phyloP scores from a whole-genome alignment of 192 early-diverging fungal species.

The Backusella tarrabulga region DNA sequence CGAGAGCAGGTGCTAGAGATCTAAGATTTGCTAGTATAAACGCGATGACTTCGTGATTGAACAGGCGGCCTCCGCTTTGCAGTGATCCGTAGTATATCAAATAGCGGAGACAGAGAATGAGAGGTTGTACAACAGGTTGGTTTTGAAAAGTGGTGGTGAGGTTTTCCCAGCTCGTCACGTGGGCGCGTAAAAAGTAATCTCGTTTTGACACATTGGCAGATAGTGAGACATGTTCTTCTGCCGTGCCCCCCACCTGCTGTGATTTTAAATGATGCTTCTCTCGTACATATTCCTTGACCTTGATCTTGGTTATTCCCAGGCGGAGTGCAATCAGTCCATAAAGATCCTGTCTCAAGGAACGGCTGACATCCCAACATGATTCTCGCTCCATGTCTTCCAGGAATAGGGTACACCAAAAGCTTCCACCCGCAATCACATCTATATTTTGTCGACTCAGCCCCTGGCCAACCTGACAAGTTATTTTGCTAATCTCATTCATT shows the following conservation, averaged over 20 bases:
- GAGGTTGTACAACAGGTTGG: constrained; percentile 18
- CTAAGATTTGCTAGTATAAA: constrained; percentile 41
- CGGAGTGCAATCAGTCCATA: constrained; percentile 34
- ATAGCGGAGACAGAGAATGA: constrained; percentile 43
- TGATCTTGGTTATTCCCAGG: background rate
- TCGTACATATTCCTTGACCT: constrained; percentile 42
- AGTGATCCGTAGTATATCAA: constrained; percentile 33
- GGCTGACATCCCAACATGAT: constrained; percentile 39
- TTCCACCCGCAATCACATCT: constrained; percentile 36
- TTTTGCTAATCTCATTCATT: background rate
- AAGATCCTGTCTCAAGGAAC: constrained; percentile 40
- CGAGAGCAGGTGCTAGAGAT: constrained; percentile 11
- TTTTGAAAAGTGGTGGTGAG: constrained; percentile 12
- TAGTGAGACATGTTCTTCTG: background rate
- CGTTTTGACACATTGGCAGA: background rate
- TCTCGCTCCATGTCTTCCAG: constrained; percentile 45
- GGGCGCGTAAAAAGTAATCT: background rate
- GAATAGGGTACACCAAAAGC: constrained; percentile 49
- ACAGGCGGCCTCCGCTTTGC: background rate
- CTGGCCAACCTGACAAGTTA: background rate
- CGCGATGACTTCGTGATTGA: constrained; percentile 48
- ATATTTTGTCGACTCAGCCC: constrained; percentile 43
- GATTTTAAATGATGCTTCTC: constrained; percentile 38
- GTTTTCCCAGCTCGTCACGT: background rate
- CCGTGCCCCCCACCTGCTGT: background rate